Base-by-base conservation (phyloP, 2,329 filamentous ascomycete genomes). In the Trichoderma harzianum region DNA sequence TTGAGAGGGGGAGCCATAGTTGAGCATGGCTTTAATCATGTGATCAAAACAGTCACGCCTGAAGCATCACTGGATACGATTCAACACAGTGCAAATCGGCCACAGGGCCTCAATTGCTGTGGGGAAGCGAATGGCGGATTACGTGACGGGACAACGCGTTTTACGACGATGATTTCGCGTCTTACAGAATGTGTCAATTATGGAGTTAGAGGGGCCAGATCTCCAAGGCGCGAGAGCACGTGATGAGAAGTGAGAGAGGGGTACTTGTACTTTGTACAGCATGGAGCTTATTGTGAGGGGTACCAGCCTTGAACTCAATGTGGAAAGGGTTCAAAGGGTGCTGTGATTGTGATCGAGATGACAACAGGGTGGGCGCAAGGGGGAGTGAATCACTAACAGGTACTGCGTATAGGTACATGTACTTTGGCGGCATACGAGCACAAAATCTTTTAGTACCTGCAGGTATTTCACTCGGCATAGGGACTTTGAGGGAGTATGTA, bases 151-250 rank as follows among this genome's bases (percentile, higher is more conserved):
- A 47, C 53, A 71, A 58, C 70, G 72, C 73, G 68, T 57, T 53
- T 30, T 2, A n/a, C 24, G 43, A 28, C 5, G 32, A 69, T 51
- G 55, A 32, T 28, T 21, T 53, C 66, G 66, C 66, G 66, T 69
- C 66, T 69, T 24, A 28, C 36, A 24, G 30, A 16, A 28, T 21
- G 66, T 51, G 57, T 21, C 7, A 34, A 68, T 28, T 60, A 47
- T 32, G 55, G 53, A 30, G 34, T 28, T 16, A n/a, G 65, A 26
- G 39, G 30, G 66, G 57, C 21, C 11, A 21, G 30, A 32, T 51
- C 47, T 36, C 34, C 39, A 53, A 21, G 66, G 66, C 66, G 57
- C 66, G 66, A 69, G 55, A 69, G 57, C 66, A 69, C 66, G 66
- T 69, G 66, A 69, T 3, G 39, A 43, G 39, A 43, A 8, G 10